Evolutionary conservation across 345 rosid species (phyloP).

Genomic region (Camelina neglecta): DNA sequence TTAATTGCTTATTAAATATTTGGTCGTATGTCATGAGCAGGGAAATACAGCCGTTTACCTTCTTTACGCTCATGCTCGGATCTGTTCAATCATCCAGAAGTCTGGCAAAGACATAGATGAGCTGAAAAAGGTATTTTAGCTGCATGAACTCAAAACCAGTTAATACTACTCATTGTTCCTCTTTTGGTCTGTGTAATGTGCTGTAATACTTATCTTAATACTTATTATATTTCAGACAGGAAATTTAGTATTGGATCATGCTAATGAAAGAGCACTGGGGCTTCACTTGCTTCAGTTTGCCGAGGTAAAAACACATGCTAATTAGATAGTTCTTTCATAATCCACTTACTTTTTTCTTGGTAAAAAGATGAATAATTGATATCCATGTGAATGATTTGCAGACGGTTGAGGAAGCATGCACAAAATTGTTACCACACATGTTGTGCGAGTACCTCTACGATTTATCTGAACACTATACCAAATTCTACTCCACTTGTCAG

Average conservation of each 20-base stretch:
- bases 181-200: background rate
- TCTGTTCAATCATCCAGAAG: slow-evolving; percentile 32
- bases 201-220: background rate
- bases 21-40: slow-evolving; percentile 46
- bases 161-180: too few relatives aligned
- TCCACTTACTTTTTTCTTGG: background rate
- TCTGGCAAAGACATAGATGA: slow-evolving; percentile 75
- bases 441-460: slow-evolving; percentile 77
- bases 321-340: background rate
- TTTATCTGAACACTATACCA: slow-evolving; percentile 67
- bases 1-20: background rate
- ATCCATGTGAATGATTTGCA: slow-evolving; percentile 11
- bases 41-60: slow-evolving; percentile 89
- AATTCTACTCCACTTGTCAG: slow-evolving; percentile 76
- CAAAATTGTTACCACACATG: slow-evolving; percentile 62
- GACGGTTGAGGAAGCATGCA: slow-evolving; percentile 83
- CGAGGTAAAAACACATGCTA: slow-evolving; percentile 49
- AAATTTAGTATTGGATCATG: slow-evolving; percentile 53
- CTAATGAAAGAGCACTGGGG: slow-evolving; percentile 65
- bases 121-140: slow-evolving; percentile 62
- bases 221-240: slow-evolving; percentile 48
- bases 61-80: slow-evolving; percentile 88
- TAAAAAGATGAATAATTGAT: background rate
- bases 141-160: background rate
- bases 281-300: slow-evolving; percentile 74